A percentile compares a stretch with the other conserved stretches of the same genome.
These are phyloP conservation scores for Mortierella sp. DNA, from an alignment of 371 early-diverging fungal species.

Conservation along the genomic window DNA sequence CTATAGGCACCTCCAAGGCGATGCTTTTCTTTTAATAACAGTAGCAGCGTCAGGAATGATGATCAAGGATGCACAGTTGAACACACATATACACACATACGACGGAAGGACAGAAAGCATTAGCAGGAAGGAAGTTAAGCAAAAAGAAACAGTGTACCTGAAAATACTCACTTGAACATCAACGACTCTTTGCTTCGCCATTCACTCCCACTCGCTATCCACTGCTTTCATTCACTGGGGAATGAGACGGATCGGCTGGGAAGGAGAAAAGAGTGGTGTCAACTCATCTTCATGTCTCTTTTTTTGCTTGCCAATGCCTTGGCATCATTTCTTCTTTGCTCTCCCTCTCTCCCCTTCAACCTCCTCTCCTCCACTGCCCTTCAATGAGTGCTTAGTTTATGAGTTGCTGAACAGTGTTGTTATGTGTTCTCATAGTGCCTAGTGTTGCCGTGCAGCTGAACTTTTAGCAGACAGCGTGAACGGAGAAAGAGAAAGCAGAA, in stretches of 20 bases:
- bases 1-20: slow-evolving; percentile 12
- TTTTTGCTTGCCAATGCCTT: background rate
- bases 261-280: background rate
- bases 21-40: too few species aligned
- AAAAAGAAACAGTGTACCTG: slow-evolving; percentile 2
- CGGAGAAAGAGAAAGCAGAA: slow-evolving; percentile 16
- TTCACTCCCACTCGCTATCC: background rate
- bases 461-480: slow-evolving; percentile 26
- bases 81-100: background rate
- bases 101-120: background rate
- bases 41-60: too few species aligned
- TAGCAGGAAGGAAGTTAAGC: slow-evolving; percentile 24
- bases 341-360: background rate
- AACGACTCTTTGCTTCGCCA: background rate
- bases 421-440: slow-evolving; percentile 51
- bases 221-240: background rate
- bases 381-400: background rate
- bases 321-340: too few species aligned
- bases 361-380: too few species aligned
- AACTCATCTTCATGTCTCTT: slow-evolving; percentile 3
- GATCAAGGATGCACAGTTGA: background rate
- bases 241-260: too few species aligned
- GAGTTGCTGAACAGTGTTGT: slow-evolving; percentile 52
- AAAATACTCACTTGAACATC: too few species aligned
- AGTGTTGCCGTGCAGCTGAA: slow-evolving; percentile 43